Base-by-base conservation (phyloP, 1,284 basidiomycete species). In the Tilletia caries region DNA sequence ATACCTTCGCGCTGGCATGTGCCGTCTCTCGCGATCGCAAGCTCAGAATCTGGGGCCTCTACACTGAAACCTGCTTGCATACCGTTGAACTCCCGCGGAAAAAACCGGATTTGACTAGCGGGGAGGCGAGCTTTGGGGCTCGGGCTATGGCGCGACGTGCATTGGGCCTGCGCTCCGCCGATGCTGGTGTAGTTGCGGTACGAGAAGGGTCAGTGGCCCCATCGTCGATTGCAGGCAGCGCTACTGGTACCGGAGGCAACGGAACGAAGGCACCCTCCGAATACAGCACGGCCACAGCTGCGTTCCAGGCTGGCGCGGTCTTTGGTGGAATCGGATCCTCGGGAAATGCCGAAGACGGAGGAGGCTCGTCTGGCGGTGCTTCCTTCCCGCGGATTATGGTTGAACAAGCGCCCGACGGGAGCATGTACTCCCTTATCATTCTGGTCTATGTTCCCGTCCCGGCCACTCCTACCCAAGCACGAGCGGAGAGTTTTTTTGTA, bases 1-100 rank as follows among this genome's bases (percentile, higher is more conserved):
- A 76, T 18, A 74, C 73, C 33, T 77, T 70, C 62, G 68, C 73
- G 6, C 37, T 79, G 60, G 80, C 76, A 1, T 78, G 80, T 23
- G 72, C 75, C 33, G 75, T 76, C 20, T 78, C 77, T 50, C 71
- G 75, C 15, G 80, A 82, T 64, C 76, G 79, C 50, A 80, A 79
- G 70, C 71, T 82, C 44, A 72, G 80, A 8, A 74, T 80, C 13
- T 82, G 80, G 80, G 79, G 78, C 54, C 67, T 82, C 18, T 64
- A 72, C 37, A 75, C 76, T n/a, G 79, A 81, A 41, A 73, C 74
- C 13, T 79, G 79, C 68, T 70, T 82, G 25, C 77, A 78, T 41
- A 77, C 74, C 33, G 68, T 81, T 66, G 78, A 76, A 34, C 73
- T 82, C 13, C 80, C 76, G 58, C 37, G 64, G 37, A 65, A 37